Conservation (phyloP, 148 eudicot genomes). For the Vaccinium corymbosum region DNA sequence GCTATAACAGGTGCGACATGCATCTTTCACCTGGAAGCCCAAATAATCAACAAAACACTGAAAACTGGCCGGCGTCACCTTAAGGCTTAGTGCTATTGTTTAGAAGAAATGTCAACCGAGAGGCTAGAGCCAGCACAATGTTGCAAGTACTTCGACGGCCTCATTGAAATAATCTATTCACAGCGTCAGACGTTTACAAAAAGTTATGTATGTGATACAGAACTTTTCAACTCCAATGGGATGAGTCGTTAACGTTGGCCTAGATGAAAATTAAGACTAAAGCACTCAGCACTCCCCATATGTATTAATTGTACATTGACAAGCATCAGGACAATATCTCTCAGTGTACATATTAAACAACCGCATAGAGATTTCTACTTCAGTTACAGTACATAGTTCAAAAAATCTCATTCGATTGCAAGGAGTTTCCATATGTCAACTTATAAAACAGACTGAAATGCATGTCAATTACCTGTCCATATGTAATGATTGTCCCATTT, state of each 20-base stretch:
- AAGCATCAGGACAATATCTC: background rate
- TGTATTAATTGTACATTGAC: background rate
- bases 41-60: background rate
- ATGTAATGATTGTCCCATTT: slow-evolving; percentile 80
- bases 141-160: background rate
- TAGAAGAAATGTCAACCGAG: background rate
- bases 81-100: background rate
- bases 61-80: background rate
- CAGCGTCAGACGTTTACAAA: background rate
- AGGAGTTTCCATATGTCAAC: background rate
- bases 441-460: background rate
- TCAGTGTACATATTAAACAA: background rate
- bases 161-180: background rate
- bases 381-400: background rate
- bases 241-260: background rate
- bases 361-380: background rate
- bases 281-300: background rate
- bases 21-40: background rate
- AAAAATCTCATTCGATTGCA: background rate
- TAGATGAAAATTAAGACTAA: background rate
- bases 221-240: background rate
- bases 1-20: background rate
- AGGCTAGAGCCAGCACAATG: background rate
- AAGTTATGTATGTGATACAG: background rate
- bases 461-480: slow-evolving; percentile 67